These are phyloP conservation scores for Mitragyna speciosa DNA, from an alignment of 257 asterid genomes.

Conservation along the genomic window DNA sequence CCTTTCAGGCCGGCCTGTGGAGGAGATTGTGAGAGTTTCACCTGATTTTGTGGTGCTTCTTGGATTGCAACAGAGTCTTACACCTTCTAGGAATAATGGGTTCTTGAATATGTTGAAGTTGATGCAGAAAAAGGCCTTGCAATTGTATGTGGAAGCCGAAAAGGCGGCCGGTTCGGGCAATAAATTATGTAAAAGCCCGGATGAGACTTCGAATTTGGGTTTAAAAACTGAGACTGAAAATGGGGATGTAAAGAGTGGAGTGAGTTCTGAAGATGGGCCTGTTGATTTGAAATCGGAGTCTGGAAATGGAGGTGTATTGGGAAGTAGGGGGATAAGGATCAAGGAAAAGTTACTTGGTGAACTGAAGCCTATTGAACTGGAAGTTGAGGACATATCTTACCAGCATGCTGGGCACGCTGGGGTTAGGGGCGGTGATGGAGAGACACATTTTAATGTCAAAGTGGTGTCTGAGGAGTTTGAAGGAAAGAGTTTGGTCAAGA, in stretches of 20 bases:
- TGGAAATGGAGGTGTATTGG: constrained; percentile 37
- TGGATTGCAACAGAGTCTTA: constrained; percentile 74
- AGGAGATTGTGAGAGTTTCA: constrained; percentile 63
- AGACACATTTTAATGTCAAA: constrained; percentile 78
- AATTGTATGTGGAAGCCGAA: constrained; percentile 55
- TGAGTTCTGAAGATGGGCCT: constrained; percentile 23
- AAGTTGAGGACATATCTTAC: constrained; percentile 76
- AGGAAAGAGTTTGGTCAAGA: constrained; percentile 90
- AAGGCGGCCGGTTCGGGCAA: constrained; percentile 28
- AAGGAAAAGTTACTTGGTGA: constrained; percentile 54
- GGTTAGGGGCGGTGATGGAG: constrained; percentile 67
- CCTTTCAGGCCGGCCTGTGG: constrained; percentile 68
- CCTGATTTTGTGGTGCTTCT: constrained; percentile 75
- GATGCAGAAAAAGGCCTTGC: constrained; percentile 84
- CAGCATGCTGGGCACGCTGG: constrained; percentile 91
- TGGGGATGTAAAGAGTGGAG: constrained; percentile 20
- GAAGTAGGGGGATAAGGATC: constrained; percentile 62
- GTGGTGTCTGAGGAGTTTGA: constrained; percentile 72
- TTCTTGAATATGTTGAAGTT: constrained; percentile 86
- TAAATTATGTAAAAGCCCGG: constrained; percentile 6
- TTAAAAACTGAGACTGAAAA: constrained; percentile 25
- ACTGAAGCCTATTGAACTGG: constrained; percentile 48
- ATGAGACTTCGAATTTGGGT: constrained; percentile 27
- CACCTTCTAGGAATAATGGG: constrained; percentile 80
- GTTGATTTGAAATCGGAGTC: constrained; percentile 12